phyloP scores from a whole-genome alignment of 495 filamentous ascomycete species.

The Daldinia concentrica region DNA sequence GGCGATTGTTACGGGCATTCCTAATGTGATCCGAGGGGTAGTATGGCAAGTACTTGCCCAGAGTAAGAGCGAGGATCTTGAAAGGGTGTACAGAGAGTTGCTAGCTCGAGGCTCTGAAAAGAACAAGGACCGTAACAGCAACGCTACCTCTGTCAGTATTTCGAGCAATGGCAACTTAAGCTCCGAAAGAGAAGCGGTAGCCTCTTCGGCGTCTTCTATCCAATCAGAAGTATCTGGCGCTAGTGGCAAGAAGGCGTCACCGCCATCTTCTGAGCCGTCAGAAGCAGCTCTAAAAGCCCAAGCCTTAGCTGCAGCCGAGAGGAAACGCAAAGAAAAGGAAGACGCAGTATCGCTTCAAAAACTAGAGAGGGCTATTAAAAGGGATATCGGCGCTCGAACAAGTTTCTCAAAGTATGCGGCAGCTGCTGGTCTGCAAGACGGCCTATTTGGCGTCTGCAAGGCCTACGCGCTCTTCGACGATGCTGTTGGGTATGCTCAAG shows the following conservation, averaged over 20 bases:
- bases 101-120: constrained; percentile 83
- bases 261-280: constrained; percentile 70
- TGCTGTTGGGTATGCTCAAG: constrained; percentile 94
- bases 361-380: constrained; percentile 89
- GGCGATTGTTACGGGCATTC: constrained; percentile 93
- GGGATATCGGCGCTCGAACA: constrained; percentile 89
- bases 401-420: constrained; percentile 95
- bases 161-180: constrained; percentile 52
- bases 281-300: constrained; percentile 74
- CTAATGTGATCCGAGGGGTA: constrained; percentile 91
- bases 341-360: constrained; percentile 75
- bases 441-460: constrained; percentile 94
- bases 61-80: constrained; percentile 89
- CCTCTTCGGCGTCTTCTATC: constrained; percentile 82
- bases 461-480: constrained; percentile 97
- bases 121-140: constrained; percentile 69
- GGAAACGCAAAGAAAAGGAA: constrained; percentile 77
- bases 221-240: constrained; percentile 81
- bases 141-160: constrained; percentile 54
- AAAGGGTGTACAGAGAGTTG: constrained; percentile 86
- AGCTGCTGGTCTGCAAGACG: constrained; percentile 89
- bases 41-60: constrained; percentile 98
- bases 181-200: constrained; percentile 69
- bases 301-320: constrained; percentile 69
- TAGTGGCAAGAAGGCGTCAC: constrained; percentile 65